Base-by-base conservation (phyloP, 768 basidiomycete species). In the Amanita polypyramis region DNA sequence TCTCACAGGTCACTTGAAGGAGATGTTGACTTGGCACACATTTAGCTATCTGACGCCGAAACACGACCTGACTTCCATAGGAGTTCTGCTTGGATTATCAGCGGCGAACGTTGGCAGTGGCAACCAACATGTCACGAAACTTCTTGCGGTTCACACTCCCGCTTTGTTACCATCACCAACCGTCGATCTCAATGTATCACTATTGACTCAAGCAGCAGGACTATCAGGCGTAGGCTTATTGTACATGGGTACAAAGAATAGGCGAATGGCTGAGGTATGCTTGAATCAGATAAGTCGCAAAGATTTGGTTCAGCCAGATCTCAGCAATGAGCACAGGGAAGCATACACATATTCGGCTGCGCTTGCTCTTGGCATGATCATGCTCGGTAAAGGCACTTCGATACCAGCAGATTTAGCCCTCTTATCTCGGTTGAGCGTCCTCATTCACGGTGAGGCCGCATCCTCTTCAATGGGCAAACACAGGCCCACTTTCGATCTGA, bases 41-140 rank as follows among this genome's bases (percentile, higher is more conserved):
- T 97, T 95, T 61, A 80, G 81, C 11, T 96, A 97, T 62, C 76
- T 99, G 56, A 94, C 93, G 2, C 90, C 92, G 4, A 93, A 98
- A 58, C 94, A 98, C 60, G 94, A 98, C 56, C 73, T 91, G 53
- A 98, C 95, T 0, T 92, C 91, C 2, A 91, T 96, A 40, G 96
- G 86, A 2, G 76, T 98, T 35, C 74, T 99, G 0, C 78, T 99
- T 3, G 96, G 96, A n/a, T 73, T 98, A 37, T 81, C 92, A 2
- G 90, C 91, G 2, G 89, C 93, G 1, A 89, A 92, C 55, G 72
- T 91, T 25, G 95, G 93, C 4, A 89, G 75, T 49, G 78, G 79
- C 33, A 89, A 96, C 57, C 73, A 79, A 50, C 87, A 93, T 56
- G 82, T 98, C 52, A 96, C 91, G 6, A 92, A 91, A 58, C 68